Evolutionary conservation across 768 basidiomycete species (phyloP).

Genomic region (Russula ochroleuca): DNA sequence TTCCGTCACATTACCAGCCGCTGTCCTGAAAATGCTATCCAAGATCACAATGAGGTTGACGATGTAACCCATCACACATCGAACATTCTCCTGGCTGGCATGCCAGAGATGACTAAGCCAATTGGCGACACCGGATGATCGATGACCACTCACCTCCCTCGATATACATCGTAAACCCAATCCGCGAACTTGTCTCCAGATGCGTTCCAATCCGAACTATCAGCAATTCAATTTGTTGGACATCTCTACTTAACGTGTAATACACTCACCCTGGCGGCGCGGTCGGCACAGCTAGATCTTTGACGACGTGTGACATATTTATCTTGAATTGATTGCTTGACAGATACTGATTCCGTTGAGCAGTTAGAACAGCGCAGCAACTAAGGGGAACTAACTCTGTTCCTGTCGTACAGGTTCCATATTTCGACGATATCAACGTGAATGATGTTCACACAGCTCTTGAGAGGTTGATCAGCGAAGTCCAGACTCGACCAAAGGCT

Average conservation of each 20-base stretch:
- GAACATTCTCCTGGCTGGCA: not conserved
- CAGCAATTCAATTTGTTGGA: not conserved
- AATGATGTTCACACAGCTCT: not conserved
- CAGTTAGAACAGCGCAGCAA: not conserved
- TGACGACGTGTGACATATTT: constrained; percentile 9
- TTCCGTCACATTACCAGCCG: not conserved
- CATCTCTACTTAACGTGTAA: not conserved
- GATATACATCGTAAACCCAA: constrained; percentile 6
- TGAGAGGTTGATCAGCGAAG: not conserved
- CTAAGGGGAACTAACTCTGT: not conserved
- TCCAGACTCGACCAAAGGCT: constrained; percentile 5
- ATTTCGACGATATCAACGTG: constrained; percentile 11
- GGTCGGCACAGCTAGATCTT: not conserved
- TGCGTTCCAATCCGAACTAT: not conserved
- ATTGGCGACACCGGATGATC: no score
- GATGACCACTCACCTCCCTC: not conserved
- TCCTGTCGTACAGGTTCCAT: constrained; percentile 7
- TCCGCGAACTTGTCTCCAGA: not conserved
- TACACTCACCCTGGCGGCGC: not conserved
- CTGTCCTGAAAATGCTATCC: not conserved
- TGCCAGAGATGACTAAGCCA: not conserved
- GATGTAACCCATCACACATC: constrained; percentile 14
- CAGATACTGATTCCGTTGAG: constrained; percentile 9
- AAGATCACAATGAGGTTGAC: constrained; percentile 8
- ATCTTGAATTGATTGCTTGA: not conserved